These are phyloP conservation scores for Komagataella kurtzmanii DNA, from an alignment of 805 yeast genomes.

Conservation along the genomic window DNA sequence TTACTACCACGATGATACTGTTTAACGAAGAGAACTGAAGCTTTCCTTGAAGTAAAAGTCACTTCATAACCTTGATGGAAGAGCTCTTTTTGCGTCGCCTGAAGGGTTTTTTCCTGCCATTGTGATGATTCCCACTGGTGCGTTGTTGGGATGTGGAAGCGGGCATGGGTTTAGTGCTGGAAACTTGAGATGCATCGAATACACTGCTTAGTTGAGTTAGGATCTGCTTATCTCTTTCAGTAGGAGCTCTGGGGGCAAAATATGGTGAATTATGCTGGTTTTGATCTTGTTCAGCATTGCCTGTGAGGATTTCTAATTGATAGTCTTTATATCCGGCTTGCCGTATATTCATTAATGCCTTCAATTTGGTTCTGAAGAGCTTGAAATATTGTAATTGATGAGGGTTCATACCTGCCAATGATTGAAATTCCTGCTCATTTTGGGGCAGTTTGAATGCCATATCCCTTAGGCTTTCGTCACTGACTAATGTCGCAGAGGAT, in stretches of 20 bases:
- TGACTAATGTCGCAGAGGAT: slow-evolving; percentile 19
- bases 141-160: neutral
- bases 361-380: slow-evolving; percentile 8
- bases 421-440: slow-evolving; percentile 29
- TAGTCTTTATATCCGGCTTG: neutral
- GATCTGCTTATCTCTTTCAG: neutral
- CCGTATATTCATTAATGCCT: neutral
- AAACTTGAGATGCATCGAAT: neutral
- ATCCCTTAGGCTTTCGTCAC: slow-evolving; percentile 30
- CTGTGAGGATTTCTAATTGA: neutral
- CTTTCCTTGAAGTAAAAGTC: neutral
- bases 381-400: slow-evolving; percentile 15
- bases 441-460: slow-evolving; percentile 45
- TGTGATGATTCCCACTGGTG: neutral
- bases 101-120: neutral
- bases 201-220: neutral
- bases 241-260: neutral
- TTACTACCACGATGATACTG: slow-evolving; percentile 47
- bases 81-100: neutral
- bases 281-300: neutral
- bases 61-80: neutral
- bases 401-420: slow-evolving; percentile 20
- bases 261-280: neutral
- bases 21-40: slow-evolving; percentile 5
- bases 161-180: neutral